phyloP scores from a whole-genome alignment of 2,329 filamentous ascomycete genomes.

The Tolypocladium pustulatum region DNA sequence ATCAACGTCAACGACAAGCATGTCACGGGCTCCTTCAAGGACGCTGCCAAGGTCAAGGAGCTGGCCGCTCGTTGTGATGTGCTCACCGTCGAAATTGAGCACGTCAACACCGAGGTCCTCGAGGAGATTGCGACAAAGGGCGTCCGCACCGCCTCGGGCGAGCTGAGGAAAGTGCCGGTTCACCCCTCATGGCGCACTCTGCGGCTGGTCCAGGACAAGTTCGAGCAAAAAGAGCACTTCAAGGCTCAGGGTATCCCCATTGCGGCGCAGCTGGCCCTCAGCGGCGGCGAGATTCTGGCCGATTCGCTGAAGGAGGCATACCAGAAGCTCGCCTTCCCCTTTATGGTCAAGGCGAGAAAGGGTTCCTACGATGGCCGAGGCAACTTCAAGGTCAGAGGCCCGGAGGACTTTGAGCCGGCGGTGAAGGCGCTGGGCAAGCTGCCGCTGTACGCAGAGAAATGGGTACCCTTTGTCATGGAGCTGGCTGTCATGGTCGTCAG shows the following conservation, averaged over 20 bases:
- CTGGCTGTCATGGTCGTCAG: slow-evolving; percentile 92
- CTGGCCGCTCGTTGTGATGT: slow-evolving; percentile 71
- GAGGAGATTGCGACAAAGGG: slow-evolving; percentile 66
- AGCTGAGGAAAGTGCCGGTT: slow-evolving; percentile 43
- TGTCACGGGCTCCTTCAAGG: slow-evolving; percentile 80
- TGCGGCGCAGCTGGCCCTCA: slow-evolving; percentile 58
- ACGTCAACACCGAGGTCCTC: slow-evolving; percentile 81
- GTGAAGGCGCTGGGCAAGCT: slow-evolving; percentile 58
- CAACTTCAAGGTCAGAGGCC: slow-evolving; percentile 40
- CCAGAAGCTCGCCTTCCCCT: slow-evolving; percentile 62
- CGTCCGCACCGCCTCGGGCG: slow-evolving; percentile 21
- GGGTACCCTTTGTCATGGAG: slow-evolving; percentile 76
- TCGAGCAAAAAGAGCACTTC: slow-evolving; percentile 75
- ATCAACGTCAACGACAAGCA: slow-evolving; percentile 66
- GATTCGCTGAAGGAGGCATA: slow-evolving; percentile 55
- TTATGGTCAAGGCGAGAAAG: slow-evolving; percentile 86
- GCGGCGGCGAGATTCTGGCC: slow-evolving; percentile 39
- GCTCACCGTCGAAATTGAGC: slow-evolving; percentile 90
- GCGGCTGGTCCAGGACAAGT: slow-evolving; percentile 89
- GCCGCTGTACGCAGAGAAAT: slow-evolving; percentile 81
- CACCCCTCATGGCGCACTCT: slow-evolving; percentile 83
- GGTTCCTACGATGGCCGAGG: slow-evolving; percentile 88
- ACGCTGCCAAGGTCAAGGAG: slow-evolving; percentile 65
- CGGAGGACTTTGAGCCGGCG: slow-evolving; percentile 47
- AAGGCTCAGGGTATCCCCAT: slow-evolving; percentile 57